phyloP scores from a whole-genome alignment of 106 monocot species.

The Amphibolis antarctica region DNA sequence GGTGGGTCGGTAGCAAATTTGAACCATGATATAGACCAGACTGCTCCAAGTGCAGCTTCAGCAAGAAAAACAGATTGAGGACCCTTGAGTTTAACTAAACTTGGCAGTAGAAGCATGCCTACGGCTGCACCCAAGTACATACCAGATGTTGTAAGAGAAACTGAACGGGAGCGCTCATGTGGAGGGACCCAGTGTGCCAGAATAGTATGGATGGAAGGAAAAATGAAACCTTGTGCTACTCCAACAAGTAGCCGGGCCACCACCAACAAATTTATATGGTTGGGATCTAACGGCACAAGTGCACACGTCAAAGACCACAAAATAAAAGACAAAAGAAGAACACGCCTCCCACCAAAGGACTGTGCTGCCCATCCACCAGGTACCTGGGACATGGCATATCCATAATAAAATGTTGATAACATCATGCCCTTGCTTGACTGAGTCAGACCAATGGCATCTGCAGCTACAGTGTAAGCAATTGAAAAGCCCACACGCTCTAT shows the following conservation, averaged over 20 bases:
- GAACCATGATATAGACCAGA: constrained; percentile 71
- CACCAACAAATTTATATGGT: constrained; percentile 27
- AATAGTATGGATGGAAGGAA: constrained; percentile 90
- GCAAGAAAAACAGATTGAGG: constrained; percentile 69
- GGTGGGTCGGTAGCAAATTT: constrained; percentile 69
- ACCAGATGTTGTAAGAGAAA: constrained; percentile 86
- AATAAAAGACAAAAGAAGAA: constrained; percentile 73
- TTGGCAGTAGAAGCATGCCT: constrained; percentile 72
- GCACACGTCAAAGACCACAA: constrained; percentile 75
- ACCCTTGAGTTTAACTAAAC: constrained; percentile 54
- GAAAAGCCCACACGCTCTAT: constrained; percentile 79
- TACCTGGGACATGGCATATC: constrained; percentile 80
- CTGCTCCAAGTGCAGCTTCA: constrained; percentile 57
- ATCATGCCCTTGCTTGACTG: constrained; percentile 89
- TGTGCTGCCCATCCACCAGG: constrained; percentile 94
- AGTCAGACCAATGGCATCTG: constrained; percentile 50
- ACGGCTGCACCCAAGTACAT: constrained; percentile 91
- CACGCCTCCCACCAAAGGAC: constrained; percentile 51
- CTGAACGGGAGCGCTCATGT: constrained; percentile 85
- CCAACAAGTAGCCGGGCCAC: constrained; percentile 78
- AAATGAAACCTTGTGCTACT: constrained; percentile 86
- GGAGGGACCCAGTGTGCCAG: constrained; percentile 93
- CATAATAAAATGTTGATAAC: constrained; percentile 79
- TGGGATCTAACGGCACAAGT: constrained; percentile 61
- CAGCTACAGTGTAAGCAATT: constrained; percentile 75